Base-by-base conservation (phyloP, 495 filamentous ascomycete species). In the Venustampulla echinocandica region DNA sequence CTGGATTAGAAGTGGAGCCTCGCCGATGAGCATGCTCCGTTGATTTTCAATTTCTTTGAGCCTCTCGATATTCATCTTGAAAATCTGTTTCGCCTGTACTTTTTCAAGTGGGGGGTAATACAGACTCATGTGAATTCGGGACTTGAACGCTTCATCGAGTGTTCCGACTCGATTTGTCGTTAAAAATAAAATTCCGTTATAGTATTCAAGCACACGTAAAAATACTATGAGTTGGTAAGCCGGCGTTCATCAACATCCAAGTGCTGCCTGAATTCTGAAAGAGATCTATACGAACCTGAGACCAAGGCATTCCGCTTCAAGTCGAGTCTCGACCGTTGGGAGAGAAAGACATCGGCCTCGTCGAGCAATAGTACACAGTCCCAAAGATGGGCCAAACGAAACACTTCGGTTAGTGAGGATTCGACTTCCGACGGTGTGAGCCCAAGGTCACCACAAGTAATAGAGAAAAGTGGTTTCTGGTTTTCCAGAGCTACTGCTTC, bases 281-380 rank as follows among this genome's bases (percentile, higher is more conserved):
- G 34, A 36, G 7, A 18, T 27, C 17, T 18, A 0, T 82, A 62
- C 65, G 82, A 81, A 56, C 87, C 78, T 49, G 77, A 81, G 17
- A 89, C 84, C 0, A 89, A 69, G 1, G 80, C 81, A 55, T 89
- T 89, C 44, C 83, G 73, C 10, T 13, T 32, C 23, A 77, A 47
- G 34, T 79, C 68, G 10, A 37, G 17, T 4, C 42, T 36, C 0
- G 33, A 52, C 10, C 77, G 56, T 27, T 65, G 36, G 13, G 68
- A 59, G 0, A 81, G 62, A 48, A 79, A 82, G 1, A 79, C 64
- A 42, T 79, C 76, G 0, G 69, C 73, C 56, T 80, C 74, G 46
- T 79, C 76, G 0, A 80, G 56, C 0, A 81, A 61, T 2, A 79
- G 55, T 0, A 81, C 65, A 27, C 64, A 70, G 3, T 61, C 62